A percentile compares a stretch with the other conserved stretches of the same genome.
Evolutionary conservation across 2,329 filamentous ascomycete genomes (phyloP).

Genomic region (Aureobasidium leucospermi): DNA sequence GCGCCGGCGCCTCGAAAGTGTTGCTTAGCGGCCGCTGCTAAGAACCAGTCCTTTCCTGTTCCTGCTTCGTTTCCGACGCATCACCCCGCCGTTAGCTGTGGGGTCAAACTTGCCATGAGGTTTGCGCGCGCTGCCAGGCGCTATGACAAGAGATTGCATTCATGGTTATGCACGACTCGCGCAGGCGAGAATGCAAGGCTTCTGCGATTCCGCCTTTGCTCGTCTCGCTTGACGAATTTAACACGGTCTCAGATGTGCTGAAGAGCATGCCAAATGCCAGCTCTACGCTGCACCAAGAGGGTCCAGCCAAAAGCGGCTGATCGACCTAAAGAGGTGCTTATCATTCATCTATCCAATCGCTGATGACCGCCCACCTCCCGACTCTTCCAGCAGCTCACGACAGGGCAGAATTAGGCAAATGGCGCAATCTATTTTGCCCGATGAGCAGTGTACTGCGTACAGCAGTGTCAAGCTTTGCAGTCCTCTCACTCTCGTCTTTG

Average conservation of each 20-base stretch:
- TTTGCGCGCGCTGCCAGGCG: constrained; percentile 10
- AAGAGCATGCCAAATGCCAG: not conserved
- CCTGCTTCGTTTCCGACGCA: constrained; percentile 13
- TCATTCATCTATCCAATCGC: constrained; percentile 8
- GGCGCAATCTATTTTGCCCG: constrained; percentile 5
- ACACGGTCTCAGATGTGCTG: not conserved
- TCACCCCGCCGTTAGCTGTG: constrained; percentile 10
- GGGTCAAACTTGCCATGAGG: constrained; percentile 13
- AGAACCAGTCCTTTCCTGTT: constrained; percentile 1
- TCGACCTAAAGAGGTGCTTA: constrained; percentile 4
- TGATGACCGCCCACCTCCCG: not conserved
- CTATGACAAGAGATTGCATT: constrained; percentile 1
- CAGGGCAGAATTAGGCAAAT: constrained; percentile 7
- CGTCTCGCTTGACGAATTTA: not conserved
- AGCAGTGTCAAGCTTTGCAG: too few species aligned
- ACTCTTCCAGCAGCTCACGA: not conserved
- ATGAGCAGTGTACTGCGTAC: not conserved
- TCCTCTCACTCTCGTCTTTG: too few species aligned
- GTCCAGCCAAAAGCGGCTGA: constrained; percentile 10
- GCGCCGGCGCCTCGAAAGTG: constrained; percentile 11
- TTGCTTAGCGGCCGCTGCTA: constrained; percentile 11
- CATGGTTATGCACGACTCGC: constrained; percentile 10
- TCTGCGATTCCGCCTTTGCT: not conserved
- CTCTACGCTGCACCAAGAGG: not conserved
- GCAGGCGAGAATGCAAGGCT: not conserved